Evolutionary conservation across 805 yeast genomes (phyloP).

Genomic region (Pichia thaimueangensis): DNA sequence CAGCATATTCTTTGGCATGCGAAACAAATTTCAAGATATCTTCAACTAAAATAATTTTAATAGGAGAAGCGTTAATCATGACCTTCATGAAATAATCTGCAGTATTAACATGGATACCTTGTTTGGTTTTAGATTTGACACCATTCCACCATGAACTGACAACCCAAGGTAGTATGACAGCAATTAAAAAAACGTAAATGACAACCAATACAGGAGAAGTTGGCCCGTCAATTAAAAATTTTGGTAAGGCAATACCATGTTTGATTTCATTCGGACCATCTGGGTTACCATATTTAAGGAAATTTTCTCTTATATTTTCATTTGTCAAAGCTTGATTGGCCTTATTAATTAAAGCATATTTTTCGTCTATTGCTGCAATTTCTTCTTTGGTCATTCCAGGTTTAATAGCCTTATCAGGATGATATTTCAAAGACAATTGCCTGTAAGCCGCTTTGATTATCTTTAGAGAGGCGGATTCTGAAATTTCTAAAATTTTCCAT

Average conservation of each 20-base stretch:
- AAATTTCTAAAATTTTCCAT: slow-evolving; percentile 73
- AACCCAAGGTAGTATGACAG: slow-evolving; percentile 67
- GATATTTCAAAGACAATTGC: slow-evolving; percentile 79
- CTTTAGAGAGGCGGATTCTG: slow-evolving; percentile 60
- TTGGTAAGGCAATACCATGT: slow-evolving; percentile 94
- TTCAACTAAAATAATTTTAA: slow-evolving; percentile 52
- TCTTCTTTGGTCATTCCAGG: slow-evolving; percentile 51
- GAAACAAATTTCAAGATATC: slow-evolving; percentile 55
- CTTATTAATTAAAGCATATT: slow-evolving; percentile 73
- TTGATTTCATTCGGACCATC: slow-evolving; percentile 90
- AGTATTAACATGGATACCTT: slow-evolving; percentile 78
- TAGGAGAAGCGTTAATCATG: slow-evolving; percentile 68
- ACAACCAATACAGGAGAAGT: slow-evolving; percentile 58
- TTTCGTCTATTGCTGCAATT: slow-evolving; percentile 57
- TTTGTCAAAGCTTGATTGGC: slow-evolving; percentile 96
- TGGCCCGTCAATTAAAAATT: slow-evolving; percentile 78
- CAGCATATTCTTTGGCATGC: slow-evolving; percentile 58
- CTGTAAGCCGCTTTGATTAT: slow-evolving; percentile 79
- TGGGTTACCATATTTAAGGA: slow-evolving; percentile 87
- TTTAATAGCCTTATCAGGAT: slow-evolving; percentile 85
- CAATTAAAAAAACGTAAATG: slow-evolving; percentile 64
- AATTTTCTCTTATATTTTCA: slow-evolving; percentile 76
- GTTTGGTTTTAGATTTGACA: slow-evolving; percentile 71
- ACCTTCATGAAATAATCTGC: slow-evolving; percentile 70
- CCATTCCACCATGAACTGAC: slow-evolving; percentile 91